Base-by-base conservation (phyloP, 164 flowering plant species). In the Hamamelis virginiana region DNA sequence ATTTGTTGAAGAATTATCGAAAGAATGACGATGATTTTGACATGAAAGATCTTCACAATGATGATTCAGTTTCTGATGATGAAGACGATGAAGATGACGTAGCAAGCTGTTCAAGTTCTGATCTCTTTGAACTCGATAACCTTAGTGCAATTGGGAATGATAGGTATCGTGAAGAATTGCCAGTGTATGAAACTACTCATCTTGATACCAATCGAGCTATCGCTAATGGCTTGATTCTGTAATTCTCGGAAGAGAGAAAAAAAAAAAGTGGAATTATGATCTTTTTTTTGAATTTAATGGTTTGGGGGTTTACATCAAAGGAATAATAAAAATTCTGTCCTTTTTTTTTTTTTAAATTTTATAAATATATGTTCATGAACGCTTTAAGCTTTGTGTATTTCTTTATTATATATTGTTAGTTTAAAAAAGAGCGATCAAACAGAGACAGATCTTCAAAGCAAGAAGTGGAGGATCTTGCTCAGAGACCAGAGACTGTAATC, bases 101-200 rank as follows among this genome's bases (percentile, higher is more conserved):
- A 0, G 91, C 72, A n/a, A 92, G 97, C 52, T 90, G 64, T 72
- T 77, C 97, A 10, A 95, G 99, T 69, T 95, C 99, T 1, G 99
- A 95, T 86, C 78, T 95, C 10, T 95, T 95, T 72, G 99, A 95
- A 61, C 80, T 95, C 26, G 97, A 92, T 62, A 84, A 89, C 76
- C 80, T 95, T 5, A 76, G 89, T 0, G 76, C 83, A 4, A 83
- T 85, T 66, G 97, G 92, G 28, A 78, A 81, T 38, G 89, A 77
- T 5, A 70, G 96, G 82, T 89, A 89, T 43, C 23, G 78, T 0
- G 89, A 92, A 74, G 99, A 94, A 66, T 75, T 94, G 56, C 98
- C 98, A 0, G 98, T 94, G 55, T 94, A 89, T 72, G 98, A 88
- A 74, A 91, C 97, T 4, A 94, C 98, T 9, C 85, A 81, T 81